Base-by-base conservation (phyloP, 257 asterid genomes). In the Parsonsia alboflavescens region DNA sequence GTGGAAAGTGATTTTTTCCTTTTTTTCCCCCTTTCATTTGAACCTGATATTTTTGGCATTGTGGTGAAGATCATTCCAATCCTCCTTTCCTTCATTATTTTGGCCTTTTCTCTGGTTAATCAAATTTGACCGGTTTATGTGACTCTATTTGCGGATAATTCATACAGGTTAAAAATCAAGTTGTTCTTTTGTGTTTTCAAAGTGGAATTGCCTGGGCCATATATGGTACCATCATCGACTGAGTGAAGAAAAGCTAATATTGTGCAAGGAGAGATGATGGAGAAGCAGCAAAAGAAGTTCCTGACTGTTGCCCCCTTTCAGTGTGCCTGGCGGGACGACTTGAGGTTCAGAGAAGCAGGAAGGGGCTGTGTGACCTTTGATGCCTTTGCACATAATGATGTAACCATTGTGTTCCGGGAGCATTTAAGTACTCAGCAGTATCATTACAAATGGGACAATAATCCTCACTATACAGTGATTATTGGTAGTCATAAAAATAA, bases 351-450 rank as follows among this genome's bases (percentile, higher is more conserved):
- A 78, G 98, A 92, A 86, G 98, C 98, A 4, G 99, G 99, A 57
- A 82, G 99, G 77, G 99, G 99, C 41, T 95, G 99, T 76, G 89
- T 95, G 48, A 91, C 99, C 39, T 95, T 95, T 58, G 99, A 95
- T 83, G 99, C 99, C 63, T 95, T 95, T 33, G 99, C 98, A 3
- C 93, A 88, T 82, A 95, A 95, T 11, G 99, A 95, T 67, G 97
- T 95, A 22, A 95, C 99, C 7, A 77, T 95, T 12, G 99, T 95
- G 78, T 95, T 95, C 66, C 83, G 99, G 16, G 99, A 95, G 85
- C 94, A 88, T 36, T 89, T 96, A 0, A 97, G 97, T 74, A 92
- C 96, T 78, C 99, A 92, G 82, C 96, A 90, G 67, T 95, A 92
- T 86, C 98, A 95, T 87, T 95, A 95, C 91, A 95, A 95, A 75